Conservation (phyloP, 2,329 filamentous ascomycete genomes). For the Fusarium sp. region DNA sequence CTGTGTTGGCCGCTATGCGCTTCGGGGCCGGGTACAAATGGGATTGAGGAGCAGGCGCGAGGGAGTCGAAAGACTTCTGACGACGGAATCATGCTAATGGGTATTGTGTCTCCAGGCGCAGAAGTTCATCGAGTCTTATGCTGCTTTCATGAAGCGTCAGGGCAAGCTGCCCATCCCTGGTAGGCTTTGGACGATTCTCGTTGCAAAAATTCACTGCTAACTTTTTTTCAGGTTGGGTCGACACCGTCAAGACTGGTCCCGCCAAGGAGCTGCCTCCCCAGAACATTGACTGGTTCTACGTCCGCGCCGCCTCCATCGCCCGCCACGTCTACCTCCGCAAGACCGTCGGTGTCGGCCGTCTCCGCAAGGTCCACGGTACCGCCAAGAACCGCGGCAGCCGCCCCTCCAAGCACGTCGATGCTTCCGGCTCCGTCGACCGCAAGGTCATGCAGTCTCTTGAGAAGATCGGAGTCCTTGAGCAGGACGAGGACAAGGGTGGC, state of each 20-base stretch:
- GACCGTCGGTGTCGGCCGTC: conserved; percentile 97
- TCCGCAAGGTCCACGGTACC: conserved; percentile 94
- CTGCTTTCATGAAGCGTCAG: conserved; percentile 92
- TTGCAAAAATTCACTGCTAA: neutral
- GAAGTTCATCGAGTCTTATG: conserved; percentile 88
- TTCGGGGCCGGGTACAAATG: conserved; percentile 40
- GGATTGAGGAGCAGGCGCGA: conserved; percentile 71
- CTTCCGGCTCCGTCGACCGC: conserved; percentile 94
- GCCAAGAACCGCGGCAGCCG: conserved; percentile 96
- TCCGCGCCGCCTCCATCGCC: conserved; percentile 92
- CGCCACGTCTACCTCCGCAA: conserved; percentile 99
- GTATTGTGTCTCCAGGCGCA: conserved; percentile 70
- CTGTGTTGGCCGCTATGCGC: conserved; percentile 33
- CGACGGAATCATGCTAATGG: conserved; percentile 78
- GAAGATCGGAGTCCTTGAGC: conserved; percentile 99
- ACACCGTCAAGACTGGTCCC: conserved; percentile 98
- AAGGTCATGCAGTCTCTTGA: conserved; percentile 97
- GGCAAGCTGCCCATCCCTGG: conserved; percentile 91
- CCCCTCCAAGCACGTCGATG: conserved; percentile 94
- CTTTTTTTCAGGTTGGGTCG: conserved; percentile 81
- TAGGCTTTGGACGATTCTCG: conserved; percentile 56
- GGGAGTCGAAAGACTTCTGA: conserved; percentile 77
- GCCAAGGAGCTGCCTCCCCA: conserved; percentile 98
- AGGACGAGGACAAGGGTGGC: conserved; percentile 98
- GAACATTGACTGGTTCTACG: conserved; percentile 96